These are phyloP conservation scores for Rhizopogon vinicolor DNA, from an alignment of 768 basidiomycete genomes.

Conservation along the genomic window DNA sequence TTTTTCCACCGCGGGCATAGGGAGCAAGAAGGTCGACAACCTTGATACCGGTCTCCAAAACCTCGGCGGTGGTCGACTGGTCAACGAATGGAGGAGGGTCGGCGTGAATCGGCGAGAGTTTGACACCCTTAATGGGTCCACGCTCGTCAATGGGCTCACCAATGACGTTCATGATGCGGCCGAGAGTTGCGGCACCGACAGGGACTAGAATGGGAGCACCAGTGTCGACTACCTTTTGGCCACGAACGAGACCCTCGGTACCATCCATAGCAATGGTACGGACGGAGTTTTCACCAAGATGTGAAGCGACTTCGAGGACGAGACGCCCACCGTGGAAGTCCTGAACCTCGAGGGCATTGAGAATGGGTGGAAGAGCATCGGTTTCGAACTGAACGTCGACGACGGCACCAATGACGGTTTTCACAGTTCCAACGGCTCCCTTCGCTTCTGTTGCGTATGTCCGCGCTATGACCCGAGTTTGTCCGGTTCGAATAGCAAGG, in stretches of 20 bases:
- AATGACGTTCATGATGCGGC: conserved; percentile 99
- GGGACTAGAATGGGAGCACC: conserved; percentile 96
- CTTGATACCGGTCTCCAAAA: conserved; percentile 99
- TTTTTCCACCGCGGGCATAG: conserved; percentile 99
- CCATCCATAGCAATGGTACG: conserved; percentile 99
- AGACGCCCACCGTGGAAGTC: conserved; percentile 92
- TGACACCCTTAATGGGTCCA: conserved; percentile 96
- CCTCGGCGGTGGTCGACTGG: conserved; percentile 98
- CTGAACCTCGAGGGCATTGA: conserved; percentile 98
- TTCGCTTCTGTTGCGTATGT: conserved; percentile 90
- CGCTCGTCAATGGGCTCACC: conserved; percentile 99
- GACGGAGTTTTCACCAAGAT: conserved; percentile 98
- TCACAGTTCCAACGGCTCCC: conserved; percentile 70
- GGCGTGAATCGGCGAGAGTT: conserved; percentile 89
- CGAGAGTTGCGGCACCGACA: conserved; percentile 90
- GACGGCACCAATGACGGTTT: conserved; percentile 99
- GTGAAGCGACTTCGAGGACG: conserved; percentile 98
- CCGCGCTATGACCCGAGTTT: conserved; percentile 46
- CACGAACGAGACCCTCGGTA: conserved; percentile 99
- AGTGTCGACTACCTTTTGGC: conserved; percentile 95
- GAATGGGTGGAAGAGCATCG: conserved; percentile 87
- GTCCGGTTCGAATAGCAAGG: background rate
- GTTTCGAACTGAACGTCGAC: conserved; percentile 99
- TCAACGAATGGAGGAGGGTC: conserved; percentile 97
- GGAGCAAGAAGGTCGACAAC: conserved; percentile 99